Evolutionary conservation across 306 rosid genomes (phyloP).

Genomic region (Quercus glauca): DNA sequence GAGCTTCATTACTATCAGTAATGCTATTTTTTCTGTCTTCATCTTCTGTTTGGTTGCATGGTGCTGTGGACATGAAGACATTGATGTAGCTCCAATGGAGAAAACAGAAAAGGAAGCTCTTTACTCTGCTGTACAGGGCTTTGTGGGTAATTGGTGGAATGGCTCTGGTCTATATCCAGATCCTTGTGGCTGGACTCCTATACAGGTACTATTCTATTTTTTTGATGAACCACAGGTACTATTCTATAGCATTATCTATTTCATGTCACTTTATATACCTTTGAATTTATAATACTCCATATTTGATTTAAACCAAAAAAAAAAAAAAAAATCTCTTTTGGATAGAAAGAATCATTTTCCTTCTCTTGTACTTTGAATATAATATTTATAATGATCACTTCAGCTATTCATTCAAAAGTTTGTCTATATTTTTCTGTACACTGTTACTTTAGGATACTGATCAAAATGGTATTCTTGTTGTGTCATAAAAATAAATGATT

Average conservation of each 20-base stretch:
- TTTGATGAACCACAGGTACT: no score
- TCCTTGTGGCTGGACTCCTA: slow-evolving; percentile 99
- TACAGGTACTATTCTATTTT: slow-evolving; percentile 55
- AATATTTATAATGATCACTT: background rate
- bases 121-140: slow-evolving; percentile 79
- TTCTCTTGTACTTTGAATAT: slow-evolving; percentile 12
- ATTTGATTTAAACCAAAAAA: no score
- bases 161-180: slow-evolving; percentile 98
- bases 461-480: background rate
- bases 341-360: background rate
- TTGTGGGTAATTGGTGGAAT: slow-evolving; percentile 92
- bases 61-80: slow-evolving; percentile 47
- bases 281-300: no score
- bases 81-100: slow-evolving; percentile 74
- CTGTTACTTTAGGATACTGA: background rate
- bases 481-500: background rate
- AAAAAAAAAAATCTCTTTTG: no score
- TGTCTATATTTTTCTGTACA: background rate
- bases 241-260: no score
- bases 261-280: no score
- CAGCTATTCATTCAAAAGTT: background rate
- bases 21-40: slow-evolving; percentile 27
- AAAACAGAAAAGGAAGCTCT: slow-evolving; percentile 64
- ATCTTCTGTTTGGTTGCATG: slow-evolving; percentile 33
- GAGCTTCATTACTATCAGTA: slow-evolving; percentile 6